phyloP scores from a whole-genome alignment of 1,284 basidiomycete genomes.

The Boletus smithii region DNA sequence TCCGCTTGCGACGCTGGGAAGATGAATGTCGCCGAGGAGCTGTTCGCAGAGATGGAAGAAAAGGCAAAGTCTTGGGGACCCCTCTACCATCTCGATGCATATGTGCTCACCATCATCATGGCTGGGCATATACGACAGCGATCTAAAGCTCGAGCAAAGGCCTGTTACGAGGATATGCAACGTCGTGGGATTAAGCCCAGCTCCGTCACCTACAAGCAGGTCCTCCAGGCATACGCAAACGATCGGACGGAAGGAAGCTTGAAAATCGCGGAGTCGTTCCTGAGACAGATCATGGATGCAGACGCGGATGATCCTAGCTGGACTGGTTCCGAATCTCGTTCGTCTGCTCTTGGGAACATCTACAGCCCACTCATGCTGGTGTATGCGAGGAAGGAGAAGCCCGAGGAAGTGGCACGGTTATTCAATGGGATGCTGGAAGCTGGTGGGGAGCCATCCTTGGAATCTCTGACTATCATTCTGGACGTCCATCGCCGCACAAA shows the following conservation, averaged over 20 bases:
- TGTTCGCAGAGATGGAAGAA: constrained; percentile 69
- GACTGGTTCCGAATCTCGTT: constrained; percentile 40
- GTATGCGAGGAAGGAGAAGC: constrained; percentile 48
- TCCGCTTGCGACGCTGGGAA: constrained; percentile 77
- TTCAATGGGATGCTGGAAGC: constrained; percentile 54
- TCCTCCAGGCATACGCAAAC: constrained; percentile 62
- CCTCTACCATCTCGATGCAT: constrained; percentile 49
- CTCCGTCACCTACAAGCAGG: constrained; percentile 68
- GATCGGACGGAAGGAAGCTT: constrained; percentile 49
- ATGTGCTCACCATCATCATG: constrained; percentile 84
- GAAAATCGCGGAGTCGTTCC: constrained; percentile 58
- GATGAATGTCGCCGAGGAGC: constrained; percentile 63
- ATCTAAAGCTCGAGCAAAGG: constrained; percentile 57
- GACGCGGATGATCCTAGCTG: constrained; percentile 38
- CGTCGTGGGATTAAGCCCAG: constrained; percentile 65
- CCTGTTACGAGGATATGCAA: constrained; percentile 75
- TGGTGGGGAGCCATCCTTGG: constrained; percentile 57
- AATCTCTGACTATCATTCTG: constrained; percentile 66
- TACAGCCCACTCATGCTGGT: constrained; percentile 64
- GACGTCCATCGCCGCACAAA: constrained; percentile 68
- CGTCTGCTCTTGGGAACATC: constrained; percentile 49
- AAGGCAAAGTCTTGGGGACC: constrained; percentile 36
- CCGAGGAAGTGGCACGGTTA: constrained; percentile 57
- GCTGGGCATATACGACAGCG: constrained; percentile 68
- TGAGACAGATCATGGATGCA: constrained; percentile 45